Conservation (phyloP, 2,329 filamentous ascomycete genomes). For the Aureobasidium subglaciale region DNA sequence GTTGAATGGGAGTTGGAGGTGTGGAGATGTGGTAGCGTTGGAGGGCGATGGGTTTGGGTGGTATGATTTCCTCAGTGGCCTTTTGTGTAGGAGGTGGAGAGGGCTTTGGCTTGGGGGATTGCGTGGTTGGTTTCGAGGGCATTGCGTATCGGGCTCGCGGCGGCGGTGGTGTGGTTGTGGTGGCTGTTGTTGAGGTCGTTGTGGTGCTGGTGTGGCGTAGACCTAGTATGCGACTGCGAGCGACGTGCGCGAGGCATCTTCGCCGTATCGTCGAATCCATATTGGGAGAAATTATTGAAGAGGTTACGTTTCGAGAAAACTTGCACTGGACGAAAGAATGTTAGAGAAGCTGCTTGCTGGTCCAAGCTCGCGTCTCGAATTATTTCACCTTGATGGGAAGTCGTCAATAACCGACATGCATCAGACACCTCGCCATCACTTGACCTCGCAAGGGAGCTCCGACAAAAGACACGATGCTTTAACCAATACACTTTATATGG, state of each 20-base stretch:
- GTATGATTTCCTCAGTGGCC: background rate
- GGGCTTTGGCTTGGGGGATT: background rate
- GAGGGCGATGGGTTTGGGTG: slow-evolving; percentile 16
- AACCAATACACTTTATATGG: no score
- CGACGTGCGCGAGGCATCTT: background rate
- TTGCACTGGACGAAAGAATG: background rate
- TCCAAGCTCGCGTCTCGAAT: background rate
- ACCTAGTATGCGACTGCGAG: slow-evolving; percentile 8
- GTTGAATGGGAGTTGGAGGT: slow-evolving; percentile 31
- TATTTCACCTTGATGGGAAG: slow-evolving; percentile 7
- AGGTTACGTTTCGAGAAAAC: background rate
- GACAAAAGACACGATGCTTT: no score
- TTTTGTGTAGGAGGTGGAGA: background rate
- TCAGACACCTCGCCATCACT: no score
- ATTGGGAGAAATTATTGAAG: background rate
- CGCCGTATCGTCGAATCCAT: background rate
- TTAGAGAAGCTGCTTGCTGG: background rate
- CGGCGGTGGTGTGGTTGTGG: background rate
- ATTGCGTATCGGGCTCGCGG: background rate
- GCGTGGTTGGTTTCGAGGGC: background rate
- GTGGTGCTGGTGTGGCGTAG: background rate
- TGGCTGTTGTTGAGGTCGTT: background rate
- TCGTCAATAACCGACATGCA: no score
- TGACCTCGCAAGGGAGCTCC: no score
- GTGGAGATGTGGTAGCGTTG: slow-evolving; percentile 27